Evolutionary conservation across 2,329 filamentous ascomycete species (phyloP), one percentile per base, ranked within the genome.

Genomic region (Alternaria novae-zelandiae): DNA sequence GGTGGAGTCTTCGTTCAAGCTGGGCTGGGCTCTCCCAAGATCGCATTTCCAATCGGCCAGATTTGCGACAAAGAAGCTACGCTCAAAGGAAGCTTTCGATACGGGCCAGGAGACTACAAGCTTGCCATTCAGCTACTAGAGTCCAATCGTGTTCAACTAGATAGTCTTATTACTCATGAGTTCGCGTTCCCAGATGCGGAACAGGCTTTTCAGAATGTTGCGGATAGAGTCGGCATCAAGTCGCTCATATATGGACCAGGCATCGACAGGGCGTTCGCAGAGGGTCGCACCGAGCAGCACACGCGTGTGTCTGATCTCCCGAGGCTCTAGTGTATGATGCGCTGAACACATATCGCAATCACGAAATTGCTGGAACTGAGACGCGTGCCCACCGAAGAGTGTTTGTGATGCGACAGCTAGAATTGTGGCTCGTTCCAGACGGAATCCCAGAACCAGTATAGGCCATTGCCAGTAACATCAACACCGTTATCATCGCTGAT

Each of bases 71-170:
- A 75, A 49, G 74, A 76, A 61, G 67, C 61, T 7, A 66, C 57
- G 4, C 59, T 71, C 49, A 74, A 72, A 36, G 70, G 69, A 6
- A 73, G 68, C 51, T 76, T 78, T 54, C 68, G 75, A 20, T 77
- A 78, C 50, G 71, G 70, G 1, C 68, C 73, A 20, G 74, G 72
- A 5, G 71, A 74, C 55, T 78, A 75, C 47, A 63, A 66, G 30
- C 30, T 72, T 30, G 67, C 65, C 5, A 65, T 73, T 4, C 60
- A 67, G 21, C 43, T 73, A 12, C 41, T 73, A 7, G 13, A 51
- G 4, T 66, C 59, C 9, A 54, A 61, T 4, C 61, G 64, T 10
- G 57, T 70, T 25, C 43, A 59, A n/a, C 55, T 72, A 15, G 46
- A 56, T 8, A 55, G 54, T 36, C 63, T 73, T 15, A 66, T 72